Evolutionary conservation across 345 rosid species (phyloP).

Genomic region (Boechera stricta): DNA sequence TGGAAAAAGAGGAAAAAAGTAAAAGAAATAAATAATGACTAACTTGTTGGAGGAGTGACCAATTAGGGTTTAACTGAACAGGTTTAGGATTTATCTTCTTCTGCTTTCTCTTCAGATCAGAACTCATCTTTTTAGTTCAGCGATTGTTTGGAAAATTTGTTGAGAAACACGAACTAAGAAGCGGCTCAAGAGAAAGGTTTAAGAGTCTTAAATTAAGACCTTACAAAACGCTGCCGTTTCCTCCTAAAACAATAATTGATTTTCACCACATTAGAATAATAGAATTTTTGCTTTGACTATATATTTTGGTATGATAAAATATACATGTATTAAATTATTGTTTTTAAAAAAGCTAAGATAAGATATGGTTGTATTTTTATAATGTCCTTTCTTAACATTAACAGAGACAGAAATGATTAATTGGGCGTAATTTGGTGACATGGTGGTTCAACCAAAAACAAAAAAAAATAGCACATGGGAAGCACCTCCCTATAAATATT

Average conservation of each 20-base stretch:
- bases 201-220: slow-evolving; percentile 34
- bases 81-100: slow-evolving; percentile 51
- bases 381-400: background rate
- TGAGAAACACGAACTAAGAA: background rate
- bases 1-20: background rate
- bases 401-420: slow-evolving; percentile 16
- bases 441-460: slow-evolving; percentile 23
- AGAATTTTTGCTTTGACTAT: background rate
- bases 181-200: slow-evolving; percentile 34
- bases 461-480: slow-evolving; percentile 25
- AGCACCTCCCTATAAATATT: slow-evolving; percentile 26
- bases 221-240: slow-evolving; percentile 9
- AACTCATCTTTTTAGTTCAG: slow-evolving; percentile 35
- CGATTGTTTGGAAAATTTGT: background rate
- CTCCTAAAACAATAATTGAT: background rate
- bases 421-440: slow-evolving; percentile 21
- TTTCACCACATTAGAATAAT: background rate
- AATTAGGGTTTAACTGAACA: slow-evolving; percentile 70
- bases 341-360: background rate
- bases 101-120: slow-evolving; percentile 36
- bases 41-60: slow-evolving; percentile 87
- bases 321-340: background rate
- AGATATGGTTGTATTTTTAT: slow-evolving; percentile 12
- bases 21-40: slow-evolving; percentile 20
- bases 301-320: background rate